Evolutionary conservation across 164 flowering plant genomes (phyloP), one percentile per base, ranked within the genome.

Genomic region (Aristolochia contorta): DNA sequence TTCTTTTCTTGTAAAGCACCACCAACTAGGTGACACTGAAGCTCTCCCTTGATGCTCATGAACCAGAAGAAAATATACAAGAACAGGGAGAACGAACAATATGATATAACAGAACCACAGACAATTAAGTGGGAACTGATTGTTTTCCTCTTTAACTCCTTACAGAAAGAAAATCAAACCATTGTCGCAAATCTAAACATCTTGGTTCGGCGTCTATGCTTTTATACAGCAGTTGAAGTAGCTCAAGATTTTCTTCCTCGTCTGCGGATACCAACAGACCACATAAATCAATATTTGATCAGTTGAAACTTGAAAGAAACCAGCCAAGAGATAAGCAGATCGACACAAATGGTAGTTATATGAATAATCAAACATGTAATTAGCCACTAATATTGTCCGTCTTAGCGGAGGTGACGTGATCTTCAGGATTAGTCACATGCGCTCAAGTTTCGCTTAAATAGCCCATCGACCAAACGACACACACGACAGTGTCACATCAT

Each of bases 51-150:
- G 43, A 37, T 37, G 12, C 43, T 37, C 43, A 37, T 37, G 43
- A 37, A 37, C 43, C 12, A 37, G 43, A 37, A 37, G 43, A 10
- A 27, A 37, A 37, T 37, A 37, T 37, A 37, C 12, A 37, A 37
- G 43, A 37, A 37, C 43, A 3, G 43, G 43, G 12, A 37, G 1
- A 37, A 37, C 43, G 43, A 37, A 37, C 43, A 37, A 7, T 37
- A 10, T 37, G 7, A 37, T 0, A 4, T 7, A 37, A 37, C 43
- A 37, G 12, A 37, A 37, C 12, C 43, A 37, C 43, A 37, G 9
- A 37, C 43, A 79, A 37, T 37, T 10, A 69, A 89, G 66, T 91
- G 98, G 96, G 96, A 91, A 61, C 89, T 89, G 74, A 87, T 91
- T 5, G 54, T 70, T 60, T 69, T 27, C 5, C 3, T 27, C 30